These are phyloP conservation scores for Brasenia schreberi DNA, from an alignment of 164 flowering plant genomes.

Conservation along the genomic window DNA sequence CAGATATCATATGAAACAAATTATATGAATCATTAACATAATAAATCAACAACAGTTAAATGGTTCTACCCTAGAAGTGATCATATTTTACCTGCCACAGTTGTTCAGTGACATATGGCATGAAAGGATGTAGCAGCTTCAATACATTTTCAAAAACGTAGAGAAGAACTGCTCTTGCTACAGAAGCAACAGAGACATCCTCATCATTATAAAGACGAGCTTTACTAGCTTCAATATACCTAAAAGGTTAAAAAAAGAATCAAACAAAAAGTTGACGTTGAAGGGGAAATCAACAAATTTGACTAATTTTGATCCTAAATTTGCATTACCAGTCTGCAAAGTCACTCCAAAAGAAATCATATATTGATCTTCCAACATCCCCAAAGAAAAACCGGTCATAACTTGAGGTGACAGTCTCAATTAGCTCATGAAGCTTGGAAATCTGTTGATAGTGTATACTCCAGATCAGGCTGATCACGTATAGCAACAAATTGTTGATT, in stretches of 20 bases:
- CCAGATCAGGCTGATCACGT: background rate
- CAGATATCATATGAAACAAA: no score
- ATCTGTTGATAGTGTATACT: conserved; percentile 32
- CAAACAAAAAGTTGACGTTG: no score
- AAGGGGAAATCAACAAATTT: no score
- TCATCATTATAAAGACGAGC: conserved; percentile 65
- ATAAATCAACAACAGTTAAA: background rate
- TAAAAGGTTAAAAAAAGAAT: conserved; percentile 11
- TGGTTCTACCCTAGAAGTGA: background rate
- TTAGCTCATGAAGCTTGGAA: conserved; percentile 74
- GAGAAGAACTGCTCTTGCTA: conserved; percentile 68
- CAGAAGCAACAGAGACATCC: conserved; percentile 26
- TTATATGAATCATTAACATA: background rate
- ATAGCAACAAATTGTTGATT: background rate
- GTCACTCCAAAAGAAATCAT: conserved; percentile 95
- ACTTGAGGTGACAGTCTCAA: conserved; percentile 63
- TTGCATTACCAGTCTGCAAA: conserved; percentile 99
- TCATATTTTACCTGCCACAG: conserved; percentile 73
- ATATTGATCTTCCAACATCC: conserved; percentile 74
- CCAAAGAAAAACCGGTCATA: conserved; percentile 89
- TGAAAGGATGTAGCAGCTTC: conserved; percentile 86
- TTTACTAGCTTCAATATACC: conserved; percentile 98
- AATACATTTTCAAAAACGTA: conserved; percentile 77
- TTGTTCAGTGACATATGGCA: conserved; percentile 97
- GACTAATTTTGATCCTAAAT: no score